Evolutionary conservation across 225 moss, liverwort and hornwort genomes (phyloP), one percentile per base, ranked within the genome.

Genomic region (Ulota crispa): DNA sequence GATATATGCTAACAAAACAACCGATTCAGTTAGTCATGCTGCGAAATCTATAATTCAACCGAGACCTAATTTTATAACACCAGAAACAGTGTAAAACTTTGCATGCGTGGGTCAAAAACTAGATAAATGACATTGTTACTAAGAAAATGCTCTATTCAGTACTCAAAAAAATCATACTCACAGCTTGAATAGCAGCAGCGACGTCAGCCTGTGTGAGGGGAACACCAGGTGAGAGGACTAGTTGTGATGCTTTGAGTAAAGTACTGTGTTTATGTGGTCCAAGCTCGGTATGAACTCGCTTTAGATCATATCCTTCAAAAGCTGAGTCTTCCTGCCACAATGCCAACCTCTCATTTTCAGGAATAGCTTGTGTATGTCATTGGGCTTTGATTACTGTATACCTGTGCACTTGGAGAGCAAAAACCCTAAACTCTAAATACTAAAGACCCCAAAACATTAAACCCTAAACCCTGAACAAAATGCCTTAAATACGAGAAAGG

Each of bases 191-290:
- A 65, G 93, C 92, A 79, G 92, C 92, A 59, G 92, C 87, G 72
- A 99, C 71, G 42, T 89, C 93, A 41, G 92, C 34, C 72, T 99
- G 94, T 28, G 90, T 83, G 72, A 89, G 87, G 73, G 96, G 85
- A 64, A 99, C 92, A 21, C 99, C 96, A 72, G 99, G 99, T 56
- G 99, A 99, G 70, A 99, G 60, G 36, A 99, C 96, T 36, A 96
- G 71, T 75, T 89, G 93, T 23, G 99, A 91, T 36, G 92, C 96
- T 80, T 86, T 83, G 24, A 83, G 79, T 28, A 99, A 77, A 2
- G 89, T 93, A 57, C 89, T 89, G 64, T 80, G 89, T 42, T 92
- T 92, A 71, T 96, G 99, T 37, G 93, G 89, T 59, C 99, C 99
- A 72, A 94, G 78, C 83, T 99, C 96, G 31, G 91, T 84, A 50